Conservation (phyloP, 192 early-diverging fungal species). For the Mortierella claussenii region DNA sequence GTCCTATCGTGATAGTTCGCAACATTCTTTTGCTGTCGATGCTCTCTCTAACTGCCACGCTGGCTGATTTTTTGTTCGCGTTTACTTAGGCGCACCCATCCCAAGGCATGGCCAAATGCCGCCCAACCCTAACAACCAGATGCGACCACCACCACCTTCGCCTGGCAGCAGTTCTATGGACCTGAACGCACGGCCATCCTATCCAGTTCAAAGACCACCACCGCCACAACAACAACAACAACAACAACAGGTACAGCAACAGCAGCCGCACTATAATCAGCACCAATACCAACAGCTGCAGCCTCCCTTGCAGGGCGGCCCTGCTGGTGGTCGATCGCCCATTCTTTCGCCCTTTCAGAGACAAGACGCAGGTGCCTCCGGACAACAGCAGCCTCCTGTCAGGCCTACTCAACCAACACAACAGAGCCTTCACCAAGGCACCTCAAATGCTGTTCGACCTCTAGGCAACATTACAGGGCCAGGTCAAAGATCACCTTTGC, state of each 20-base stretch:
- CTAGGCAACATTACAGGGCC: background rate
- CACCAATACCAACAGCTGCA: slow-evolving; percentile 1
- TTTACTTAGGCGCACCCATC: slow-evolving; percentile 9
- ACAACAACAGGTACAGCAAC: too few species aligned
- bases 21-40: background rate
- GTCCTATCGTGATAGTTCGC: too few species aligned
- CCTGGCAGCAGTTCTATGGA: slow-evolving; percentile 13
- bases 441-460: slow-evolving; percentile 13
- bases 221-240: slow-evolving; percentile 22
- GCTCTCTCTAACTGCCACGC: background rate
- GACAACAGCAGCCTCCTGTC: slow-evolving; percentile 9
- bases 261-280: slow-evolving; percentile 2
- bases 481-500: slow-evolving; percentile 11
- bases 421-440: slow-evolving; percentile 4
- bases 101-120: slow-evolving; percentile 16
- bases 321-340: slow-evolving; percentile 20
- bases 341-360: slow-evolving; percentile 38
- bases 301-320: slow-evolving; percentile 6
- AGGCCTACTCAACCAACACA: slow-evolving; percentile 16
- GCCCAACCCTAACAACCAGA: slow-evolving; percentile 7
- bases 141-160: slow-evolving; percentile 25
- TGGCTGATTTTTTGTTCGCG: background rate
- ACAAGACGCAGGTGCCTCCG: slow-evolving; percentile 12
- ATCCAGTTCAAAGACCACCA: slow-evolving; percentile 29
- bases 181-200: slow-evolving; percentile 20